Conservation (phyloP, 2,329 filamentous ascomycete genomes). For the Paradendryphiella salina region DNA sequence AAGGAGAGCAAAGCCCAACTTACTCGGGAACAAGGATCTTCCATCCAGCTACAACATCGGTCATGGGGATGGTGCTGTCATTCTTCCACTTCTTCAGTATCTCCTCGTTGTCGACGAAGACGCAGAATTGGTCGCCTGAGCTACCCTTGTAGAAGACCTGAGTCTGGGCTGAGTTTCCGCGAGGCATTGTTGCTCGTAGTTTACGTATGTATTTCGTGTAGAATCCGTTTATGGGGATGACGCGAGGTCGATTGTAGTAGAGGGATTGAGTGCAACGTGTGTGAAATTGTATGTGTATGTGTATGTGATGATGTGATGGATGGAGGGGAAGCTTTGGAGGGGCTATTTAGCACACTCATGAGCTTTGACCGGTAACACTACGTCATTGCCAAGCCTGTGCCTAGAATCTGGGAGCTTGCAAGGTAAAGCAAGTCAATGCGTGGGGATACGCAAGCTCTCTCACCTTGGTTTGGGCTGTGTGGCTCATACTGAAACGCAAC, state of each 20-base stretch:
- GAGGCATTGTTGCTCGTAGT: slow-evolving; percentile 36
- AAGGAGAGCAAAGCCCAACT: slow-evolving; percentile 46
- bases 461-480: slow-evolving; percentile 4
- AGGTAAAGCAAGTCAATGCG: background rate
- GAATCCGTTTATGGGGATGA: background rate
- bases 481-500: slow-evolving; percentile 24
- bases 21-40: slow-evolving; percentile 90
- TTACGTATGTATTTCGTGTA: background rate
- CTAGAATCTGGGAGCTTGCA: slow-evolving; percentile 6
- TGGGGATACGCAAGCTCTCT: slow-evolving; percentile 2
- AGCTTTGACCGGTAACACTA: slow-evolving; percentile 27
- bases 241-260: background rate
- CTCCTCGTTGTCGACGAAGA: slow-evolving; percentile 65
- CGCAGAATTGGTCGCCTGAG: slow-evolving; percentile 65
- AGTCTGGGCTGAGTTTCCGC: slow-evolving; percentile 60
- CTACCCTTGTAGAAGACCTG: slow-evolving; percentile 87
- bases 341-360: slow-evolving; percentile 36
- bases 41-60: slow-evolving; percentile 84
- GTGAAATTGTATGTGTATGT: background rate
- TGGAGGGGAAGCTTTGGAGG: slow-evolving; percentile 41
- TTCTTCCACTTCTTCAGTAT: slow-evolving; percentile 78
- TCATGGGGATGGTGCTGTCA: slow-evolving; percentile 76
- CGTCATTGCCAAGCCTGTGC: slow-evolving; percentile 41
- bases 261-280: background rate
- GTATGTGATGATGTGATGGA: slow-evolving; percentile 3